Conservation (phyloP, 495 filamentous ascomycete genomes). For the Neurospora sp. region DNA sequence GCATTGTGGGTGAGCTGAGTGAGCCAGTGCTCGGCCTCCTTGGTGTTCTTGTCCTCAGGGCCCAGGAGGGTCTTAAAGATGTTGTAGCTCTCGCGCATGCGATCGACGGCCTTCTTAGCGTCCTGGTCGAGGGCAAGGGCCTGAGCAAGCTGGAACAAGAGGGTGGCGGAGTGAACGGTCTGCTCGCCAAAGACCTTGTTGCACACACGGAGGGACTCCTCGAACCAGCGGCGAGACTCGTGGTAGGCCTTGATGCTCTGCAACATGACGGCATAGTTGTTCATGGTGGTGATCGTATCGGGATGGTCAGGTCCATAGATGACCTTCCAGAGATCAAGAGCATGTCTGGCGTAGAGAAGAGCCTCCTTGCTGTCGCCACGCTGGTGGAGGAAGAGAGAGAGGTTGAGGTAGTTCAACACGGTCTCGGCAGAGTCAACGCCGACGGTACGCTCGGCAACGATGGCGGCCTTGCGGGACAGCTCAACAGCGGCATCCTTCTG, state of each 20-base stretch:
- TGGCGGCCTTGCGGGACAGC: slow-evolving; percentile 89
- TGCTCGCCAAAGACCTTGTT: slow-evolving; percentile 78
- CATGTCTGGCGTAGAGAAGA: slow-evolving; percentile 78
- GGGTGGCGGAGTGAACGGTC: slow-evolving; percentile 86
- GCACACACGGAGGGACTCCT: slow-evolving; percentile 77
- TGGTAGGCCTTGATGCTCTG: slow-evolving; percentile 86
- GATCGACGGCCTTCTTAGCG: slow-evolving; percentile 74
- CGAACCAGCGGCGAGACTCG: slow-evolving; percentile 93
- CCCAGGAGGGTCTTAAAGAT: slow-evolving; percentile 85
- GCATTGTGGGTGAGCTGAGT: slow-evolving; percentile 91
- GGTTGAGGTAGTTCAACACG: slow-evolving; percentile 86
- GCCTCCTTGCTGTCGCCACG: slow-evolving; percentile 78
- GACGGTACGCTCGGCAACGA: slow-evolving; percentile 88
- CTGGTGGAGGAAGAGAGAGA: slow-evolving; percentile 90
- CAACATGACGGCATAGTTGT: slow-evolving; percentile 98
- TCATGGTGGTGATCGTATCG: slow-evolving; percentile 96
- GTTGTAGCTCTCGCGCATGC: slow-evolving; percentile 92
- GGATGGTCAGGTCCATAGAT: slow-evolving; percentile 91
- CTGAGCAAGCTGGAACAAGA: slow-evolving; percentile 94
- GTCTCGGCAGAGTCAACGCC: slow-evolving; percentile 93
- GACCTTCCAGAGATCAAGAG: slow-evolving; percentile 92
- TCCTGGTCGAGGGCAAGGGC: slow-evolving; percentile 89
- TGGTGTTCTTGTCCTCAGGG: slow-evolving; percentile 85
- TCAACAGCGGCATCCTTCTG: slow-evolving; percentile 94
- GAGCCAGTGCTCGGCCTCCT: slow-evolving; percentile 90